Evolutionary conservation across 352 stramenopile genomes (phyloP).

Genomic region (Phytopythium montanum): DNA sequence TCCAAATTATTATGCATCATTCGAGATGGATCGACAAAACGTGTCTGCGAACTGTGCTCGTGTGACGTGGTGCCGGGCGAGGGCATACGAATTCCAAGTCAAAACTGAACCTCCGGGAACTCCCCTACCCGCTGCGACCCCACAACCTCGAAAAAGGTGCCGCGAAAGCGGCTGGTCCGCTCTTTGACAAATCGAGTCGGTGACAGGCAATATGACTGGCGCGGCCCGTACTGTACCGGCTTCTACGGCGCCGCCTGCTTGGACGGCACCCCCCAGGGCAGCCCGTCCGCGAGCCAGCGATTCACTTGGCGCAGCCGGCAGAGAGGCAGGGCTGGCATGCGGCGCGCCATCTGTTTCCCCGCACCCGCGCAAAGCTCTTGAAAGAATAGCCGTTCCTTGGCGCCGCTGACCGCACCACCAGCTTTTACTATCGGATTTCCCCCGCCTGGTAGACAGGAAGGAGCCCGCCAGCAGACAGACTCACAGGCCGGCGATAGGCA

Average conservation of each 20-base stretch:
- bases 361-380: conserved; percentile 9
- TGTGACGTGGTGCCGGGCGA: neutral
- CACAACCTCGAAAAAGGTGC: neutral
- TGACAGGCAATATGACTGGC: no score
- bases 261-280: neutral
- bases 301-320: neutral
- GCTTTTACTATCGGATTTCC: conserved; percentile 6
- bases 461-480: neutral
- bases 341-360: conserved; percentile 18
- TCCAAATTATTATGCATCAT: no score
- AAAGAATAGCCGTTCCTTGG: no score
- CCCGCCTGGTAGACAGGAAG: conserved; percentile 2
- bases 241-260: conserved; percentile 2
- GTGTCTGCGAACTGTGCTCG: no score
- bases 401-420: neutral
- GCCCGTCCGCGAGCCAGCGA: no score
- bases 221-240: neutral
- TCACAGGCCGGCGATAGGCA: conserved; percentile 2
- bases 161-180: conserved; percentile 1
- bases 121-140: neutral
- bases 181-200: neutral
- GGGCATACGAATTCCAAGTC: neutral
- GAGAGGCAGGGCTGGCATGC: neutral
- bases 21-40: no score
- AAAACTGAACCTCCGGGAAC: conserved; percentile 2